Base-by-base conservation (phyloP, 2,329 filamentous ascomycete genomes). In the Xylariaceae sp. region DNA sequence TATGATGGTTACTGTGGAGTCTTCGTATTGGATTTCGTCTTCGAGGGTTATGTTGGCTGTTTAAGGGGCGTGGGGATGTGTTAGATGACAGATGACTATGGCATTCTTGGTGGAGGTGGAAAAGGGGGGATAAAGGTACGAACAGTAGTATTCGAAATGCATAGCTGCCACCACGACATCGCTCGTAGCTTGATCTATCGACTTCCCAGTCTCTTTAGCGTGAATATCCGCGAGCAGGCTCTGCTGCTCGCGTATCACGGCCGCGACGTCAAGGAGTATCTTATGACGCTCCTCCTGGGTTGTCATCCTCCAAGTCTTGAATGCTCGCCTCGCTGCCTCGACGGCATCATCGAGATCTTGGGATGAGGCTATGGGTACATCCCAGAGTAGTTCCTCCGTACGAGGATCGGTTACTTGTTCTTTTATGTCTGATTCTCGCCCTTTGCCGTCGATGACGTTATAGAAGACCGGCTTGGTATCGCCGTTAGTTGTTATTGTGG, bases 191-290 rank as follows among this genome's bases (percentile, higher is more conserved):
- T 70, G 59, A 19, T 65, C 47, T 27, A 39, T 54, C 5, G 75
- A 76, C 58, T 79, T 79, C n/a, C 76, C 75, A 20, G 72, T 73
- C 59, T 78, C 75, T 42, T 63, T 66, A 53, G 66, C 67, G 32
- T 78, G 59, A 8, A 78, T 62, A 29, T 67, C 64, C 12, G 65
- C 60, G 38, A 80, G 63, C 40, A 73, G 67, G 1, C 69, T 63
- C 5, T 64, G 57, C 36, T 75, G 64, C 4, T 63, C 59, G 27
- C 64, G 56, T 17, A 77, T 57, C 10, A 64, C 59, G 12, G 71
- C 66, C 29, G 67, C 66, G 21, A 74, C 62, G 39, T 66, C 65
- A 29, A 61, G 57, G 6, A 76, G 58, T 11, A 64, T 57, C 4
- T 63, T 62, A 32, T 68, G 63, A 27, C 75, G 67, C 52, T 77